Base-by-base conservation (phyloP, 495 filamentous ascomycete species). In the Aspergillus leporis region DNA sequence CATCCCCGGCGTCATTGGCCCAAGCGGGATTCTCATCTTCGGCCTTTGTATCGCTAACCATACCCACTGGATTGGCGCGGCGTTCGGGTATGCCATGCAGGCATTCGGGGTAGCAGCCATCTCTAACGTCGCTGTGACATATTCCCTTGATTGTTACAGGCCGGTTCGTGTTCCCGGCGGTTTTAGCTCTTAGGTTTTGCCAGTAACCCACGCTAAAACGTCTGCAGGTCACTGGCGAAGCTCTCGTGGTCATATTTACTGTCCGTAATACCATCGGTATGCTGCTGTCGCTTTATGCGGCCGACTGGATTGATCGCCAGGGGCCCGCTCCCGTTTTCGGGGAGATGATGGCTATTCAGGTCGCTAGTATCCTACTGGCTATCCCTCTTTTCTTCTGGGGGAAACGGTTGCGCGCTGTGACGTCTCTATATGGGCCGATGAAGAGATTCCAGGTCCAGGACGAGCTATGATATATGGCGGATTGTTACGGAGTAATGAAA, bases 11-110 rank as follows among this genome's bases (percentile, higher is more conserved):
- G 49, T 60, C 1, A 63, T 73, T 32, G 70, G 68, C 18, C 68
- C 70, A 0, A 63, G 54, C 4, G 70, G 70, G 0, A 64, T 73
- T 23, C 46, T 73, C 16, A 70, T 68, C 16, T 73, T 70, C 48
- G 70, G 70, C 1, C 43, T 73, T 7, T 69, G 66, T 31, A 50
- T 70, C n/a, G 68, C 68, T 0, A 41, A 67, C 50, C 58, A 64
- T n/a, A 65, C 62, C 3, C 61, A 67, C 48, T 73, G 70, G 70
- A 66, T 68, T 19, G 70, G 70, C 4, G 58, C 66, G 12, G 71
- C 71, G 0, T 51, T 74, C n/a, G 71, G 71, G 34, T 70, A 70
- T 43, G 69, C 63, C 1, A 74, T 74, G 69, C 71, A 74, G 41
- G 71, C 66, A 0, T 74, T 74, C 40, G 71, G 71, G 4, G 64